Evolutionary conservation across 345 rosid genomes (phyloP).

Genomic region (Camelina sativa): DNA sequence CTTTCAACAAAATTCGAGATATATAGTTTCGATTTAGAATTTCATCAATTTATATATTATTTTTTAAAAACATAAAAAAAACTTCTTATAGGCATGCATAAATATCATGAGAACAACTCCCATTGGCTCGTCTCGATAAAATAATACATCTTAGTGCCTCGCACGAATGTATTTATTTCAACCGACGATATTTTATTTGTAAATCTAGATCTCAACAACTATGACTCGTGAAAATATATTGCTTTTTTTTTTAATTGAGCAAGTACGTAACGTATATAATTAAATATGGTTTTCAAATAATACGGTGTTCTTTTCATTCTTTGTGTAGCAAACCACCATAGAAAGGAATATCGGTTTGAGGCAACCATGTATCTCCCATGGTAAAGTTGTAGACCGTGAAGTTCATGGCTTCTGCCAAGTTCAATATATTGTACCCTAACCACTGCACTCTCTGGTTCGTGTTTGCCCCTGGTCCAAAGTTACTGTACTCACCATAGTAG

Average conservation of each 20-base stretch:
- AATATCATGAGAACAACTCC: neutral
- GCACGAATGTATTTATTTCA: neutral
- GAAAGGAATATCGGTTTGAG: conserved; percentile 61
- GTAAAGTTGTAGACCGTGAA: conserved; percentile 70
- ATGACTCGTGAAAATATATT: neutral
- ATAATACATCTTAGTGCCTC: neutral
- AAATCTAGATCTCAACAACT: neutral
- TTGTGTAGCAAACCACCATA: conserved; percentile 46
- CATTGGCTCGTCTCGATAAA: neutral
- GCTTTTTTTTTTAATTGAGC: neutral
- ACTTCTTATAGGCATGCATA: neutral
- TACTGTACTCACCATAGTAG: conserved; percentile 63
- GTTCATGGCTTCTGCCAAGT: conserved; percentile 57
- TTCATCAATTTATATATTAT: no score
- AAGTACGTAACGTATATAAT: neutral
- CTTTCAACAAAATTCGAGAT: neutral
- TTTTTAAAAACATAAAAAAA: no score
- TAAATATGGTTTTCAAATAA: neutral
- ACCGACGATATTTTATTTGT: neutral
- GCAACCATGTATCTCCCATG: conserved; percentile 72
- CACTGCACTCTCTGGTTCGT: conserved; percentile 63
- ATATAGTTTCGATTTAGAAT: neutral
- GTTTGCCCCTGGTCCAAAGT: conserved; percentile 64
- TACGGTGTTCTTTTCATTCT: neutral
- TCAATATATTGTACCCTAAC: conserved; percentile 62